Conservation (phyloP, 1,139 yeast genomes). For the Pichiaceae sp. region DNA sequence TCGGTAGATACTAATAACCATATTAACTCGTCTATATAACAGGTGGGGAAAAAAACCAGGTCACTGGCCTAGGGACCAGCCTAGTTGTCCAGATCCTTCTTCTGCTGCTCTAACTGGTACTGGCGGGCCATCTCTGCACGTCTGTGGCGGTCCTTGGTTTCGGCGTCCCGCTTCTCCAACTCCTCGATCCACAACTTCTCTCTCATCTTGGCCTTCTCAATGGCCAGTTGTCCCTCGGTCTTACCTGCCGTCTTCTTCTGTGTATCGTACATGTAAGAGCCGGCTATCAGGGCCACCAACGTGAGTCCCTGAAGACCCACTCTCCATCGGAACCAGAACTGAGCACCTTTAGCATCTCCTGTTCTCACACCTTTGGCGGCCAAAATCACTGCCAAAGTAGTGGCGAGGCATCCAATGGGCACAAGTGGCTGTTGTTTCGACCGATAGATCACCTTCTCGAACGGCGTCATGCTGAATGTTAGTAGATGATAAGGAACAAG, state of each 20-base stretch:
- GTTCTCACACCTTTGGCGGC: constrained; percentile 70
- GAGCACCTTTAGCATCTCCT: constrained; percentile 72
- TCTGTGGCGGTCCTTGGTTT: constrained; percentile 56
- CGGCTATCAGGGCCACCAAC: constrained; percentile 70
- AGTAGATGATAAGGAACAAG: constrained; percentile 1
- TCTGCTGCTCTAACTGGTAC: constrained; percentile 14
- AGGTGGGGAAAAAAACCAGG: too few species aligned
- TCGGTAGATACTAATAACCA: not conserved
- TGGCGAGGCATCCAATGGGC: constrained; percentile 71
- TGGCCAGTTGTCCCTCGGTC: constrained; percentile 50
- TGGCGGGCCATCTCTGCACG: constrained; percentile 41
- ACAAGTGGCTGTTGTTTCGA: constrained; percentile 72
- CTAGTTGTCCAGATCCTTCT: not conserved
- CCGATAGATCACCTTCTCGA: constrained; percentile 23
- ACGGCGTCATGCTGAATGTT: constrained; percentile 17
- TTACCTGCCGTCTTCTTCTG: constrained; percentile 27
- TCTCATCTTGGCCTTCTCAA: constrained; percentile 75
- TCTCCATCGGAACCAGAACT: constrained; percentile 83
- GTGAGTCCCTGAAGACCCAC: constrained; percentile 82
- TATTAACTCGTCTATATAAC: too few species aligned
- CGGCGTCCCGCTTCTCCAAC: constrained; percentile 74
- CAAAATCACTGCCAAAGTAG: constrained; percentile 71
- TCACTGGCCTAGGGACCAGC: too few species aligned
- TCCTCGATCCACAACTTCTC: constrained; percentile 89
- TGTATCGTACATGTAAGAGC: constrained; percentile 57